These are phyloP conservation scores for Trametes gibbosa DNA, from an alignment of 768 basidiomycete genomes.

Conservation along the genomic window DNA sequence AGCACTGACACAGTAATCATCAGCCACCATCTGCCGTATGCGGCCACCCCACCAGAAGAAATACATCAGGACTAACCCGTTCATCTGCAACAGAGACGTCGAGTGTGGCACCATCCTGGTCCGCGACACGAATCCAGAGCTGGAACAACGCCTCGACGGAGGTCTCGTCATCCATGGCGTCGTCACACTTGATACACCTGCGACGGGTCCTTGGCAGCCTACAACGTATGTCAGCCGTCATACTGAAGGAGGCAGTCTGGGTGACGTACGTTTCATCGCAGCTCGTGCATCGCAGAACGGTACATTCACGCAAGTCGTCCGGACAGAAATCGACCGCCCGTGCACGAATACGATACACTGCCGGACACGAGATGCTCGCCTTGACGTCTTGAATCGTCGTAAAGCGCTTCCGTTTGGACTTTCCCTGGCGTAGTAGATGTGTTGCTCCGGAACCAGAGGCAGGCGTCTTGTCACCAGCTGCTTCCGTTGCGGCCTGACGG, in stretches of 20 bases:
- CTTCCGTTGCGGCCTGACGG: not conserved
- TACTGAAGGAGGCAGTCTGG: not conserved
- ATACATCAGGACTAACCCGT: slow-evolving; percentile 34
- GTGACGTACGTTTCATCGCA: slow-evolving; percentile 49
- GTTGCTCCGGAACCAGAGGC: not conserved
- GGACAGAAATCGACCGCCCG: slow-evolving; percentile 59
- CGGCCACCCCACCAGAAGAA: not conserved
- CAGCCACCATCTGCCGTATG: slow-evolving; percentile 1
- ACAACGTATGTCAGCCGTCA: not conserved
- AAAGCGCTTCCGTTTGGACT: not conserved
- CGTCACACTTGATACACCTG: slow-evolving; percentile 49
- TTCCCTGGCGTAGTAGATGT: not conserved
- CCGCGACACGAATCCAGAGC: slow-evolving; percentile 50
- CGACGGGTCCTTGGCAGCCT: slow-evolving; percentile 44
- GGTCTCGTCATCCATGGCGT: slow-evolving; percentile 41
- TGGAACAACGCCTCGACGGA: slow-evolving; percentile 44
- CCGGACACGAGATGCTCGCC: slow-evolving; percentile 22
- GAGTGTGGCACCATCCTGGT: slow-evolving; percentile 43
- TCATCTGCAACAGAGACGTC: slow-evolving; percentile 49
- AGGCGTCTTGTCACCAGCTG: not conserved
- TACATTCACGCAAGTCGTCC: slow-evolving; percentile 44
- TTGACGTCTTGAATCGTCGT: slow-evolving; percentile 6
- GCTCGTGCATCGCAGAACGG: slow-evolving; percentile 47
- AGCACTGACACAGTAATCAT: slow-evolving; percentile 11
- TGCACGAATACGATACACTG: slow-evolving; percentile 44